phyloP scores from a whole-genome alignment of 2,329 filamentous ascomycete genomes.

The Rutstroemia sp. region DNA sequence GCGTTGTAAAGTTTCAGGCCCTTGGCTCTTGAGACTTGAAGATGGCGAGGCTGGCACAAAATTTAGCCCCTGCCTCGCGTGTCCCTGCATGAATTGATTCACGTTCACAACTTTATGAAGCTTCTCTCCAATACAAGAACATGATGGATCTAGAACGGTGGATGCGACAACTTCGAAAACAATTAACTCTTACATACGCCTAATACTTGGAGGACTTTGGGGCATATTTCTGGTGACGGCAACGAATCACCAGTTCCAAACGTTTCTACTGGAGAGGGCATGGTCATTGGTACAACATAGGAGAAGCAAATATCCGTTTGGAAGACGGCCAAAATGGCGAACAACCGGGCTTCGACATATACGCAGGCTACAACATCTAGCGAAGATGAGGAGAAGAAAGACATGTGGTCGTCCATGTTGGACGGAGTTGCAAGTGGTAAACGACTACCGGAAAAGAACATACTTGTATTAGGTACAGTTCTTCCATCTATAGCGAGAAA shows the following conservation, averaged over 20 bases:
- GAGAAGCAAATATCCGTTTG: constrained; percentile 6
- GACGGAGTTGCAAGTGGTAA: constrained; percentile 86
- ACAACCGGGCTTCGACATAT: constrained; percentile 33
- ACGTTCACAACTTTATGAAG: constrained; percentile 19
- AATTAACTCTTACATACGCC: neutral
- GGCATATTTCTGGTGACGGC: no score
- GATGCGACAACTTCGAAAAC: constrained; percentile 5
- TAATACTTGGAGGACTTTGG: neutral
- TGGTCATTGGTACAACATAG: constrained; percentile 10
- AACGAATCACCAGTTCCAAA: no score
- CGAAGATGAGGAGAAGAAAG: constrained; percentile 61
- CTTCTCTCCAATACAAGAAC: constrained; percentile 1
- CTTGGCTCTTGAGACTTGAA: neutral
- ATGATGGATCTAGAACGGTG: constrained; percentile 2
- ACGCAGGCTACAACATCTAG: constrained; percentile 47
- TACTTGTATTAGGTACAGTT: constrained; percentile 68
- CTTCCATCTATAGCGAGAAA: constrained; percentile 1
- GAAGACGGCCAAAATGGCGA: constrained; percentile 19
- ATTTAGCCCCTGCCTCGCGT: constrained; percentile 10
- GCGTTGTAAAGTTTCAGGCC: neutral
- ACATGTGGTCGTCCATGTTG: constrained; percentile 92
- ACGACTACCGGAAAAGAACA: constrained; percentile 82
- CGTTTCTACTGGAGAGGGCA: constrained; percentile 4
- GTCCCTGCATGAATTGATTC: constrained; percentile 5
- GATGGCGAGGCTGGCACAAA: constrained; percentile 4